A percentile compares a stretch with the other conserved stretches of the same genome.
phyloP scores from a whole-genome alignment of 2,329 filamentous ascomycete species.

The Penicillium sp. region DNA sequence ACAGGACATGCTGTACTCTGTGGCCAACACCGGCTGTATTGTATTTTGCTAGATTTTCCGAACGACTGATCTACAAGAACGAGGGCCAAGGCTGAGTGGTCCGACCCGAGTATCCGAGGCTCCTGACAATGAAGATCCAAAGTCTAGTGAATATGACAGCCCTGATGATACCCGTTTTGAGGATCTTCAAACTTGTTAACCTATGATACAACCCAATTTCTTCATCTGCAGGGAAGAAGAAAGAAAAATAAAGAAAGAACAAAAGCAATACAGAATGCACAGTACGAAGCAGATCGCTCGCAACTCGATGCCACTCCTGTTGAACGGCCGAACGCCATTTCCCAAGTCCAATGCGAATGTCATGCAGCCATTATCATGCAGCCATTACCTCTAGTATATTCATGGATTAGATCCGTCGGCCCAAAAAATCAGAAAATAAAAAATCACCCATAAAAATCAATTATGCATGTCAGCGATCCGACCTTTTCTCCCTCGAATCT shows the following conservation, averaged over 20 bases:
- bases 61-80: background rate
- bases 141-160: constrained; percentile 8
- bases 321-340: constrained; percentile 6
- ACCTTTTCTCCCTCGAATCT: background rate
- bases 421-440: constrained; percentile 1
- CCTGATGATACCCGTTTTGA: background rate
- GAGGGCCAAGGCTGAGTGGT: background rate
- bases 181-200: background rate
- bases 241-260: background rate
- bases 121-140: background rate
- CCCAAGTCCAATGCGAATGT: background rate
- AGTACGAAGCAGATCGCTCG: background rate
- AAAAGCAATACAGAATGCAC: background rate
- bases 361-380: constrained; percentile 6
- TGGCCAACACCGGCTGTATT: background rate
- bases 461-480: constrained; percentile 4
- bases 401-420: constrained; percentile 1
- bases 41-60: background rate
- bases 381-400: constrained; percentile 13
- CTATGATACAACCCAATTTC: constrained; percentile 11
- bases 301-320: constrained; percentile 2
- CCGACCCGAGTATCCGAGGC: background rate
- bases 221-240: background rate
- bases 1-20: background rate
- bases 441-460: constrained; percentile 4